These are phyloP conservation scores for Rhizoclosmatium sp. DNA, from an alignment of 192 early-diverging fungal genomes.

Conservation along the genomic window DNA sequence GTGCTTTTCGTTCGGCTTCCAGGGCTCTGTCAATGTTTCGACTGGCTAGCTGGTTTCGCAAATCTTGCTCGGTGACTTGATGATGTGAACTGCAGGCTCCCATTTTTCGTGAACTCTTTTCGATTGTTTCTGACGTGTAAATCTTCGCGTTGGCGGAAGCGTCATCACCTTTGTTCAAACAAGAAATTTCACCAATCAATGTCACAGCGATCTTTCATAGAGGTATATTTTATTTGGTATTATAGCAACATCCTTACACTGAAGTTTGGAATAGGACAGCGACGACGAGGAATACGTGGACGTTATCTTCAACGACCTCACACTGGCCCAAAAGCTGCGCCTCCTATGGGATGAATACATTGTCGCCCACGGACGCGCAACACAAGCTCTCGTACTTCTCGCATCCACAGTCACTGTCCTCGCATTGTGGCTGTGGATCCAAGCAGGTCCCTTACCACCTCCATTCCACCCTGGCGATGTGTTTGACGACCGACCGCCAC, in stretches of 20 bases:
- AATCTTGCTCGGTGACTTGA: background rate
- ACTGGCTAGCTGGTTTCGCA: background rate
- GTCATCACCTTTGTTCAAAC: too few relatives aligned
- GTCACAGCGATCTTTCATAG: too few relatives aligned
- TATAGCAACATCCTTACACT: too few relatives aligned
- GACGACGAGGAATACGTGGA: constrained; percentile 1
- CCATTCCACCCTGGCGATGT: background rate
- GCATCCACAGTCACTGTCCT: constrained; percentile 12
- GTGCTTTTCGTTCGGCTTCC: background rate
- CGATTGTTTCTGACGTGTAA: too few relatives aligned
- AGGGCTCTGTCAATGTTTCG: background rate
- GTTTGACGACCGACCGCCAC: background rate
- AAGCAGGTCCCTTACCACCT: background rate
- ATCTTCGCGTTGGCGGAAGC: too few relatives aligned
- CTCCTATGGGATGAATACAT: constrained; percentile 10
- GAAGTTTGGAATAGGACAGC: background rate
- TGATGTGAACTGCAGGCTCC: background rate
- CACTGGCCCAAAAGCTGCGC: background rate
- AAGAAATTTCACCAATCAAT: too few relatives aligned
- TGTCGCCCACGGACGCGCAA: background rate
- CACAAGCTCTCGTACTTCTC: background rate
- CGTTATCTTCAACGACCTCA: background rate
- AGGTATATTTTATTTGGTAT: too few relatives aligned
- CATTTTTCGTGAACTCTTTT: background rate
- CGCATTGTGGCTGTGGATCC: background rate